Evolutionary conservation across 75 land plant species (phyloP).

Genomic region (Cryptomeria japonica): DNA sequence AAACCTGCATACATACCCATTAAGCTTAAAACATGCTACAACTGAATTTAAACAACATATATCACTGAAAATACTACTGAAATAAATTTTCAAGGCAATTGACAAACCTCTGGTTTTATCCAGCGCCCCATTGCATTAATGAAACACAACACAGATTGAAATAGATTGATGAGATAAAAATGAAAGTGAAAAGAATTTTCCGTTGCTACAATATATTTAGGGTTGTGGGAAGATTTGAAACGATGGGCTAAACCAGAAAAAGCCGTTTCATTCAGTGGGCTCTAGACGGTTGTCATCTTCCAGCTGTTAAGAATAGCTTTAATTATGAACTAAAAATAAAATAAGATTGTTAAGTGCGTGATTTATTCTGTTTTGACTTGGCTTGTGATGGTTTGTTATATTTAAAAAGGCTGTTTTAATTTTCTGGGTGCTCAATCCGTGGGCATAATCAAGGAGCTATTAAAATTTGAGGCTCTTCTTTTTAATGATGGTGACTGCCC

Average conservation of each 20-base stretch:
- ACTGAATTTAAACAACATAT: not conserved
- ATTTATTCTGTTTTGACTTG: too few species aligned
- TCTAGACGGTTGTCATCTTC: not conserved
- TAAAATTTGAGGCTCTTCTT: too few species aligned
- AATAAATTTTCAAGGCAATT: not conserved
- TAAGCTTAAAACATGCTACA: not conserved
- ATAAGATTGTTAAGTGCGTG: too few species aligned
- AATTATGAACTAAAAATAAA: too few species aligned
- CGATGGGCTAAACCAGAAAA: not conserved
- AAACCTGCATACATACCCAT: conserved; percentile 42
- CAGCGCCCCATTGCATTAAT: not conserved
- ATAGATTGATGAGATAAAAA: not conserved
- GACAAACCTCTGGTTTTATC: conserved; percentile 1
- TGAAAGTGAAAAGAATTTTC: not conserved
- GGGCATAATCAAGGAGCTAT: too few species aligned
- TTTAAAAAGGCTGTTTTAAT: too few species aligned
- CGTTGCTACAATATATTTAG: not conserved
- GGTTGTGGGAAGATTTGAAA: not conserved
- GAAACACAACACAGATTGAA: not conserved
- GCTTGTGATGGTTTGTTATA: too few species aligned
- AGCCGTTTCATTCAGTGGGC: not conserved
- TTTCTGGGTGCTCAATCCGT: too few species aligned
- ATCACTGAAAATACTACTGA: not conserved
- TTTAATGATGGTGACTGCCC: too few species aligned
- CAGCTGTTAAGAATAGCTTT: too few species aligned